Evolutionary conservation across 148 eudicot genomes (phyloP), one percentile per base, ranked within the genome.

Genomic region (Oxyria digyna): DNA sequence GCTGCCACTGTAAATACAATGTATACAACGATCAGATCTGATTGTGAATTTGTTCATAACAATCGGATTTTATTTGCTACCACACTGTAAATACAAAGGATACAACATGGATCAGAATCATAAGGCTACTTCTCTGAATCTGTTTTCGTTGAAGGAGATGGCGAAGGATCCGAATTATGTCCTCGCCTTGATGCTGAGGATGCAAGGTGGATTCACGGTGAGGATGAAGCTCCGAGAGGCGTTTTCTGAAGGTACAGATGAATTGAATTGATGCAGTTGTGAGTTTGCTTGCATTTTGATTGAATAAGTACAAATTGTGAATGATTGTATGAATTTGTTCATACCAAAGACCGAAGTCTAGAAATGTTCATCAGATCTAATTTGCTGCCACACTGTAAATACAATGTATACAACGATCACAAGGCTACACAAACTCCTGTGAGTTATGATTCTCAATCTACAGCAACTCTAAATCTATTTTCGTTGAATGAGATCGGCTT

Each of bases 121-220:
- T n/a, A n/a, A n/a, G n/a, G n/a, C n/a, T n/a, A n/a, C n/a, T n/a
- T n/a, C n/a, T n/a, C n/a, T n/a, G n/a, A n/a, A n/a, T n/a, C n/a
- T n/a, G n/a, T n/a, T n/a, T n/a, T n/a, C n/a, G n/a, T n/a, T n/a
- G n/a, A n/a, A n/a, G 3, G 78, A 76, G 72, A 75, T 73, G 66
- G 55, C 24, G 74, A 74, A 81, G 54, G 63, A 54, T 46, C 81
- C 81, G 0, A 48, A 70, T 55, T 75, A 38, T 50, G 26, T 78
- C 62, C 38, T 75, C 41, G 70, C 84, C 3, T 69, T 81, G 68
- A 81, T 81, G 12, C 8, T 81, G 48, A 78, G 81, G 65, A 70
- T 81, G 70, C 75, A 70, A 43, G 63, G 70, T 31, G 81, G 84
- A 15, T 72, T 81, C 42, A 77, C 69, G 4, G 75, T 75, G 71